Evolutionary conservation across 345 rosid species (phyloP), one percentile per base, ranked within the genome.

Genomic region (Gossypium bickii): DNA sequence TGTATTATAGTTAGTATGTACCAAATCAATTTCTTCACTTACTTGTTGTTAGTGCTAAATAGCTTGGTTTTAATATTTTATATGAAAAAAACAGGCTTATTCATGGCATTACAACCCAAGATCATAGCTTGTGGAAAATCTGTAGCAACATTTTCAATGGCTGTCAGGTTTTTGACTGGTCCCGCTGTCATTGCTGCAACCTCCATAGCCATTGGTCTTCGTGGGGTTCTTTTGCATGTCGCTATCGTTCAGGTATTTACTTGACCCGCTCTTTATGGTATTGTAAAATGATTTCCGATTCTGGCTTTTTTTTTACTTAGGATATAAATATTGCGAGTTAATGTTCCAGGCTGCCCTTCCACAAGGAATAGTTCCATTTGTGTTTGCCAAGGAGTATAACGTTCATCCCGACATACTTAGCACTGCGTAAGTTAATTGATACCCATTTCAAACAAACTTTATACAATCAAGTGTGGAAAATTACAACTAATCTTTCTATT

Each of bases 151-250:
- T 91, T 89, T 71, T 85, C 97, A 12, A 89, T 91, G 97, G 94
- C 94, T 0, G 94, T 91, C 17, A 81, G 97, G 76, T 91, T 91
- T 80, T 70, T 91, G 80, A 89, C 92, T 1, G 94, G 97, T 13
- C 97, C 97, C 2, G 97, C 97, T 2, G 97, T 91, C 27, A 91
- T 91, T 67, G 97, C 97, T 67, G 97, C 97, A 27, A 87, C 92
- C 58, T 88, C 94, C 25, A 91, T 91, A 53, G 94, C 97, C 38
- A 86, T 89, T 52, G 97, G 94, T 12, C 79, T 89, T 76, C 87
- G 93, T 11, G 97, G 94, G 45, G 84, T 66, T 77, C 97, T 91
- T 65, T 82, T 91, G 29, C 97, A 88, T 64, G 82, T 91, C 5
- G 90, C 97, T 52, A 89, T 91, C 49, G 94, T 91, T 73, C 97